These are phyloP conservation scores for Lycium barbarum DNA, from an alignment of 257 asterid genomes.

Conservation along the genomic window DNA sequence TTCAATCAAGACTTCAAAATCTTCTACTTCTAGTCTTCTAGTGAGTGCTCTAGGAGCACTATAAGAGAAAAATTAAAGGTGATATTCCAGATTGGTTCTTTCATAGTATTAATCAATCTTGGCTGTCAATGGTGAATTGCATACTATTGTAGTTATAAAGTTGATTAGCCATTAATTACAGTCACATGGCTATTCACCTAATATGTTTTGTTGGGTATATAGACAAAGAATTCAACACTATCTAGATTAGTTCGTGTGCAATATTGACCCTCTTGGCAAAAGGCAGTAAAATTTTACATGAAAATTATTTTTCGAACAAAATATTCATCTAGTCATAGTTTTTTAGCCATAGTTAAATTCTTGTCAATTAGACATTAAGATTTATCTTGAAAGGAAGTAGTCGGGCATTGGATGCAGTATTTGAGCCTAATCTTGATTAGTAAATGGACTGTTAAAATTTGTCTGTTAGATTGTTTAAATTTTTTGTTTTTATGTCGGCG, in stretches of 20 bases:
- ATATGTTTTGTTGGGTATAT: not conserved
- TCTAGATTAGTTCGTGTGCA: not conserved
- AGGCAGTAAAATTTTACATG: not conserved
- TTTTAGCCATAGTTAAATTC: not conserved
- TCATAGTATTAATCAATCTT: not conserved
- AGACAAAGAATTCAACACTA: not conserved
- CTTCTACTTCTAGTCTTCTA: not conserved
- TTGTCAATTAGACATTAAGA: not conserved
- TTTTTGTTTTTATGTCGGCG: no score
- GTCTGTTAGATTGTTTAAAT: no score
- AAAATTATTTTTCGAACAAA: not conserved
- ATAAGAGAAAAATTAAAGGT: no score
- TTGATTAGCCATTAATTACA: not conserved
- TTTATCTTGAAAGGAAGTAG: no score
- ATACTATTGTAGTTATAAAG: not conserved
- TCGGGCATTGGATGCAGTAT: no score
- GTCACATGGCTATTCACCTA: conserved; percentile 7
- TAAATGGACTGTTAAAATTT: no score
- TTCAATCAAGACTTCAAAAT: not conserved
- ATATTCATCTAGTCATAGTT: not conserved
- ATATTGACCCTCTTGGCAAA: conserved; percentile 14
- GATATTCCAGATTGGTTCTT: not conserved
- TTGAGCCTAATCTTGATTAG: no score
- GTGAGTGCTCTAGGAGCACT: no score
- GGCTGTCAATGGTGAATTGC: conserved; percentile 1